A percentile compares a stretch with the other conserved stretches of the same genome.
Evolutionary conservation across 352 stramenopile genomes (phyloP).

Genomic region (Phytopythium boreale): DNA sequence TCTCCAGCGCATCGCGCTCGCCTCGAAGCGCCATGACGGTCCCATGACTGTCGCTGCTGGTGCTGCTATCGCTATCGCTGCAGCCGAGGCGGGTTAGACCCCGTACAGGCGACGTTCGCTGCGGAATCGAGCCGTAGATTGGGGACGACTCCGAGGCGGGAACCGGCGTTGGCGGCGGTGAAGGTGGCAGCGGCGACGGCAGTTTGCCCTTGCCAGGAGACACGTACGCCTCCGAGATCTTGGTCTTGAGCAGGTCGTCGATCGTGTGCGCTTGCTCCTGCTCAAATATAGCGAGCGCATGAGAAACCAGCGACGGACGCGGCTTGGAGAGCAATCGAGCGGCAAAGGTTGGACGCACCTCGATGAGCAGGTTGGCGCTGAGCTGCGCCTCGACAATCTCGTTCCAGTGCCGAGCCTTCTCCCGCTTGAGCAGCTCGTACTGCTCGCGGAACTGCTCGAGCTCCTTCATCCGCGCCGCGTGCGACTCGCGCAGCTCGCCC

Average conservation of each 20-base stretch:
- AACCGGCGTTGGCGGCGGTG: not conserved
- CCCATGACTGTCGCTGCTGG: not conserved
- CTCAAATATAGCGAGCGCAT: not conserved
- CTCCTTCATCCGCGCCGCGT: conserved; percentile 33
- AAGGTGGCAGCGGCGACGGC: not conserved
- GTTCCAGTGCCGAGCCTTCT: conserved; percentile 69
- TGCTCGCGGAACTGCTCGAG: conserved; percentile 45
- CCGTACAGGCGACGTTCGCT: not conserved
- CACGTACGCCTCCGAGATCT: conserved; percentile 28
- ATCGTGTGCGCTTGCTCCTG: conserved; percentile 78
- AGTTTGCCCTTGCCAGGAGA: conserved; percentile 28
- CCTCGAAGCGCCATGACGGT: not conserved
- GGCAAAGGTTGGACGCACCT: conserved; percentile 26
- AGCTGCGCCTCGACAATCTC: conserved; percentile 69
- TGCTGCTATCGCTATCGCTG: not conserved
- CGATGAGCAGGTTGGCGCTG: conserved; percentile 71
- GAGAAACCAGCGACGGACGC: not conserved
- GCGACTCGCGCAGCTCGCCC: conserved; percentile 30
- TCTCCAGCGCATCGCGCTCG: conserved; percentile 24
- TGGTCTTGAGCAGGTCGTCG: conserved; percentile 59
- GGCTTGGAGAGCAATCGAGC: not conserved
- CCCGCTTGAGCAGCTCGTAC: conserved; percentile 50
- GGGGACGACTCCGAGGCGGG: conserved; percentile 5
- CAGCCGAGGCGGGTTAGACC: not conserved
- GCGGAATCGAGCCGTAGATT: not conserved